Evolutionary conservation across 176 grass and related monocot genomes (phyloP), one percentile per base, ranked within the genome.

Genomic region (Tillandsia leiboldiana): DNA sequence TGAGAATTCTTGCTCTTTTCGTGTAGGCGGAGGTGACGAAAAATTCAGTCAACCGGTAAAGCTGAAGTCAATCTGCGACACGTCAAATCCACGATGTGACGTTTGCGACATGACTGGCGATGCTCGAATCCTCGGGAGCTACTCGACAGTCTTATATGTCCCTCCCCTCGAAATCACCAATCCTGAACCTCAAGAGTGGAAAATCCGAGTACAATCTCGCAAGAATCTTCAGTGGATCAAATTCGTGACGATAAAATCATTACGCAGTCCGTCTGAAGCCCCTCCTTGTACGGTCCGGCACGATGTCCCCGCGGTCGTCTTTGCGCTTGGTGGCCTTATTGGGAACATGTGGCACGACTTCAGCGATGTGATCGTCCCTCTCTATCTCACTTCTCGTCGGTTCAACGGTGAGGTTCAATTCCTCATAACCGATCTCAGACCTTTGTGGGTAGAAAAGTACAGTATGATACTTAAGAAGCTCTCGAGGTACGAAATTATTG

Each of bases 181-280:
- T 13, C 70, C 9, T 48, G 26, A 51, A 10, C n/a, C 64, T 51
- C 68, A 91, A 53, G 83, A 87, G 26, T 91, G 88, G 88, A 84
- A 70, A 22, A 82, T 91, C 63, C 77, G 82, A 0, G 81, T 74
- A 56, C 88, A 91, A 71, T 91, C 88, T 2, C 84, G 84, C 50
- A 91, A 87, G 77, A 3, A 15, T 24, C 77, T 87, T 0, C 74
- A 80, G 12, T 65, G 71, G 0, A 4, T 28, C 1, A 48, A 56
- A 28, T 73, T 82, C 48, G 82, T 91, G 6, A 91, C 68, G 1
- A 78, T 91, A 1, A 79, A 22, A 29, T 72, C 20, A 20, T 20
- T 20, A 20, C 20, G 69, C 67, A 54, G 74, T 11, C 78, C 88
- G 28, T 54, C 49, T 5, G 64, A 48, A 15, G 85, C 85, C 12